A percentile compares a stretch with the other conserved stretches of the same genome.
Conservation (phyloP, 2,329 filamentous ascomycete species). For the Didymella glomerata region DNA sequence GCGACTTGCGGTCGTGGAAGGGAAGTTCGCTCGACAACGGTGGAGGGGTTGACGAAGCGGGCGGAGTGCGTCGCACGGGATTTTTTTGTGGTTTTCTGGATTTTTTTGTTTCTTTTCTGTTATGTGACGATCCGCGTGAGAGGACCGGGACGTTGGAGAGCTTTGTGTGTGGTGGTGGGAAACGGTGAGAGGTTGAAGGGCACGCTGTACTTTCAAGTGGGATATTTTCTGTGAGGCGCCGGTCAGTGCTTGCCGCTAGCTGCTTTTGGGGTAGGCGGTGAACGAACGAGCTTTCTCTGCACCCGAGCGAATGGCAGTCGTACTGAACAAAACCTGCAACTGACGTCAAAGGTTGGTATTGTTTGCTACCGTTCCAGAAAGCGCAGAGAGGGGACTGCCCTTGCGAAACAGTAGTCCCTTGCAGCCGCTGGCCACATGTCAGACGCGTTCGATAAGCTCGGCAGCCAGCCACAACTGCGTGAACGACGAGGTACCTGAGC, state of each 20-base stretch:
- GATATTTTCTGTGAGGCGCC: constrained; percentile 25
- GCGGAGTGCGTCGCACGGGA: constrained; percentile 39
- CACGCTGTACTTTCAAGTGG: constrained; percentile 20
- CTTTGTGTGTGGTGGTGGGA: constrained; percentile 33
- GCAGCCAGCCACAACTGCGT: constrained; percentile 12
- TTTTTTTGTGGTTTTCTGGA: constrained; percentile 51
- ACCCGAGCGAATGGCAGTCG: constrained; percentile 20
- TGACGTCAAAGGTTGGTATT: constrained; percentile 8
- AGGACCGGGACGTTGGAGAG: constrained; percentile 44
- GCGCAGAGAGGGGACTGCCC: constrained; percentile 10
- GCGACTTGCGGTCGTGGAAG: constrained; percentile 22
- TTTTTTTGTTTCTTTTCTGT: constrained; percentile 53
- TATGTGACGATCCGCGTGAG: constrained; percentile 44
- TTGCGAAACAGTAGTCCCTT: constrained; percentile 12
- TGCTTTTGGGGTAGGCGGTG: constrained; percentile 26
- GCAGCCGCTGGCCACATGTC: constrained; percentile 9
- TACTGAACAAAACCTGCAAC: constrained; percentile 14
- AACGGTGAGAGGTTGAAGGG: constrained; percentile 23
- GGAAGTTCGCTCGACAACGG: constrained; percentile 28
- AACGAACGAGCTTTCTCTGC: constrained; percentile 23
- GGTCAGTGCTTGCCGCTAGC: constrained; percentile 24
- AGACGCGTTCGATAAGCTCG: constrained; percentile 3
- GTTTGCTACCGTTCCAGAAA: constrained; percentile 1
- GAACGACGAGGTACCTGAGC: not conserved
- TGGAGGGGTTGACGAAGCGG: constrained; percentile 36